A percentile compares a stretch with the other conserved stretches of the same genome.
phyloP scores from a whole-genome alignment of 2,329 filamentous ascomycete species.

The Cladosporium sp. region DNA sequence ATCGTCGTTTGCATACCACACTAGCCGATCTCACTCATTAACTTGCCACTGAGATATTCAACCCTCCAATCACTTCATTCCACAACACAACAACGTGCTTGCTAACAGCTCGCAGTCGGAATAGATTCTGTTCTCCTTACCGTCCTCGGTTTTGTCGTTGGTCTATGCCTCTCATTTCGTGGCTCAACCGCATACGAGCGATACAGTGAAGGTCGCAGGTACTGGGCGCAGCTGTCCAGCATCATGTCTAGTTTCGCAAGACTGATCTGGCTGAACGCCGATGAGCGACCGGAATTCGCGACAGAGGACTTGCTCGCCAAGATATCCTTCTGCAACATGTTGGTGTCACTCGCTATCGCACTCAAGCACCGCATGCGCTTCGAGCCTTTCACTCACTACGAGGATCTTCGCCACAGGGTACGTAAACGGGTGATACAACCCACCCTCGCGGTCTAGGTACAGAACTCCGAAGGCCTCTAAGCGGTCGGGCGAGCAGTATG shows the following conservation, averaged over 20 bases:
- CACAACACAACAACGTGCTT: not conserved
- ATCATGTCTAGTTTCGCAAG: slow-evolving; percentile 55
- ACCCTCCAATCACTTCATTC: not conserved
- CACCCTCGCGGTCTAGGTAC: not conserved
- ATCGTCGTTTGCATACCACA: not conserved
- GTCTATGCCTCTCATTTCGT: slow-evolving; percentile 74
- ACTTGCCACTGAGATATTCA: not conserved
- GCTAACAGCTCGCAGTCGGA: slow-evolving; percentile 36
- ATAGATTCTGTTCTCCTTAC: slow-evolving; percentile 71
- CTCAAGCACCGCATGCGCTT: slow-evolving; percentile 83
- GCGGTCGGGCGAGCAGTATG: not conserved
- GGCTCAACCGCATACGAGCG: slow-evolving; percentile 77
- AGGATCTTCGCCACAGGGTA: slow-evolving; percentile 66
- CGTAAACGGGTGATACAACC: not conserved
- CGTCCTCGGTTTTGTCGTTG: slow-evolving; percentile 78
- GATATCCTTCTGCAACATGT: slow-evolving; percentile 71
- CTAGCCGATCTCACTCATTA: not conserved
- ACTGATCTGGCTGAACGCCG: slow-evolving; percentile 78
- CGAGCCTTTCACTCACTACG: slow-evolving; percentile 76
- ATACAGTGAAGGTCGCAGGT: slow-evolving; percentile 59
- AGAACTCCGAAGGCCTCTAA: not conserved
- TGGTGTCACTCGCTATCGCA: slow-evolving; percentile 73
- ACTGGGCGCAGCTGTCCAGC: slow-evolving; percentile 61
- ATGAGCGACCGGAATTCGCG: slow-evolving; percentile 45
- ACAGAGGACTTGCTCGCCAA: slow-evolving; percentile 72